Percentiles rank a stretch among this genome's conserved stretches.
These are phyloP conservation scores for Aspergillus udagawae DNA, from an alignment of 2,329 filamentous ascomycete species.

Conservation along the genomic window DNA sequence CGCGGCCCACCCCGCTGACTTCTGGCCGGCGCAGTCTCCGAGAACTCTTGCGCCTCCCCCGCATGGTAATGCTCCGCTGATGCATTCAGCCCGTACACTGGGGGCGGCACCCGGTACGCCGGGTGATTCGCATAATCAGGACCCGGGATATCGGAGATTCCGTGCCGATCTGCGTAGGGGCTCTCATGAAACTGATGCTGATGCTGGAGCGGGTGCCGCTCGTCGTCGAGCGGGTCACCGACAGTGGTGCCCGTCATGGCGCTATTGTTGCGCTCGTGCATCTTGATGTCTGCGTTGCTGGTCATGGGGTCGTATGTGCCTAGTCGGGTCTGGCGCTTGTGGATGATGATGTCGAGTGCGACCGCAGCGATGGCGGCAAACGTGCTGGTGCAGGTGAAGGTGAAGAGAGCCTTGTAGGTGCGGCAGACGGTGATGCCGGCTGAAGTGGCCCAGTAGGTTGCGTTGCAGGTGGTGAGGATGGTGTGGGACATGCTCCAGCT, in stretches of 20 bases:
- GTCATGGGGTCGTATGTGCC: conserved; percentile 50
- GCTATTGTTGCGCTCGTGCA: conserved; percentile 24
- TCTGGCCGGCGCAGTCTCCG: conserved; percentile 21
- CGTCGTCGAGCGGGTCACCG: conserved; percentile 7
- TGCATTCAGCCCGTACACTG: conserved; percentile 2
- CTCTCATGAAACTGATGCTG: not conserved
- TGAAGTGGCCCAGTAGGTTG: conserved; percentile 50
- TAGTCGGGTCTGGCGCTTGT: conserved; percentile 39
- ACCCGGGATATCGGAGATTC: conserved; percentile 2
- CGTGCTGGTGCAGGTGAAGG: conserved; percentile 49
- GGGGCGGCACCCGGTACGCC: conserved; percentile 1
- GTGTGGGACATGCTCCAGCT: conserved; percentile 53
- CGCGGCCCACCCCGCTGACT: conserved; percentile 15
- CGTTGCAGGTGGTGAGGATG: conserved; percentile 49
- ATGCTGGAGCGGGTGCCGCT: conserved; percentile 2
- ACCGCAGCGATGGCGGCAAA: conserved; percentile 46
- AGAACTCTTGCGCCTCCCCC: conserved; percentile 25
- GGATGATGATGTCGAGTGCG: conserved; percentile 49
- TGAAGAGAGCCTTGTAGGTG: conserved; percentile 58
- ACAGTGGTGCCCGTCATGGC: conserved; percentile 8
- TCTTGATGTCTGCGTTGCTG: conserved; percentile 25
- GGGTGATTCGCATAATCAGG: conserved; percentile 3
- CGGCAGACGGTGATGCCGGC: conserved; percentile 55
- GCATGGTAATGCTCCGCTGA: conserved; percentile 20
- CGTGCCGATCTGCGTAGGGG: not conserved